Evolutionary conservation across 2,329 filamentous ascomycete genomes (phyloP).

Genomic region (Neonectria sp.): DNA sequence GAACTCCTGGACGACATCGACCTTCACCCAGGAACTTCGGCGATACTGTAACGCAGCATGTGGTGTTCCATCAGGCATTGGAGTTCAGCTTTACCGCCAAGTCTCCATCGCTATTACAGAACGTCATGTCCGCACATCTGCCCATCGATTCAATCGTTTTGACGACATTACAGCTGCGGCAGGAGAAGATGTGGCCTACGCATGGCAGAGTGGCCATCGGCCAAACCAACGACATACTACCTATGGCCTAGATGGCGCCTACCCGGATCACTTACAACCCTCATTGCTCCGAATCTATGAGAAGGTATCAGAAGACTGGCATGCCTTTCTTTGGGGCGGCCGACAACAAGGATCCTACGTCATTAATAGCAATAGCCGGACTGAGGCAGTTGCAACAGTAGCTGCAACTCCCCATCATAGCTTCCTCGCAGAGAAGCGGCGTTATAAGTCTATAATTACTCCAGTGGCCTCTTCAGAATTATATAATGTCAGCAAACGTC

Average conservation of each 20-base stretch:
- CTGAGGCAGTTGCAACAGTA: no score
- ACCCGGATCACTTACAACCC: slow-evolving; percentile 20
- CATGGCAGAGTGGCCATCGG: no score
- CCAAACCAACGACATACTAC: slow-evolving; percentile 10
- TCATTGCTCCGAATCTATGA: slow-evolving; percentile 18
- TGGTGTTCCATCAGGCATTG: neutral
- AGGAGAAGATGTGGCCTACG: slow-evolving; percentile 4
- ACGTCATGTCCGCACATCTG: neutral
- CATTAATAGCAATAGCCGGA: no score
- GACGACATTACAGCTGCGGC: slow-evolving; percentile 7
- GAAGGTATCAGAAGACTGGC: slow-evolving; percentile 1
- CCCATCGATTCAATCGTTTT: slow-evolving; percentile 9
- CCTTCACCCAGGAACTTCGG: slow-evolving; percentile 11
- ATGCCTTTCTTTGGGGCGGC: slow-evolving; percentile 13
- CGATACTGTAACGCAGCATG: neutral
- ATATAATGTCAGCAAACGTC: no score
- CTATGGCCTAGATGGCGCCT: slow-evolving; percentile 20
- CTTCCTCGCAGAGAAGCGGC: no score
- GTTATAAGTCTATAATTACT: no score
- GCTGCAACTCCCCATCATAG: no score
- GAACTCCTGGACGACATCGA: neutral
- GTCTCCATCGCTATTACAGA: slow-evolving; percentile 15
- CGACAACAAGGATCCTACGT: no score
- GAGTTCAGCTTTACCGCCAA: slow-evolving; percentile 4
- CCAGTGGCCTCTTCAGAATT: no score